A percentile compares a stretch with the other conserved stretches of the same genome.
Evolutionary conservation across 441 rosid genomes (phyloP).

Genomic region (Macaranga tanarius): DNA sequence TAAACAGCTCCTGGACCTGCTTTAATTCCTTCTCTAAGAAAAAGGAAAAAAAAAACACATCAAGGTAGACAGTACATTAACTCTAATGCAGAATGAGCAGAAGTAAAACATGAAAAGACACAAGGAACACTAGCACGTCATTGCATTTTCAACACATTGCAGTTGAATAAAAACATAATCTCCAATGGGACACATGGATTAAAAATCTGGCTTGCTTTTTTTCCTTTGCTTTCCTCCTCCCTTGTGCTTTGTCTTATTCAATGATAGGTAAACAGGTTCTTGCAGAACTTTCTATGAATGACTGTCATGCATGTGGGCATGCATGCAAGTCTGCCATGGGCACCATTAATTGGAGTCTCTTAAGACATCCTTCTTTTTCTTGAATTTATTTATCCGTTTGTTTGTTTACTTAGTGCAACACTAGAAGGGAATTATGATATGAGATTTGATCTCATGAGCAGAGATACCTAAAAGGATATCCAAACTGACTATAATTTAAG

Average conservation of each 20-base stretch:
- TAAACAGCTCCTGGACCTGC: slow-evolving; percentile 78
- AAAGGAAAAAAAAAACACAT: slow-evolving; percentile 10
- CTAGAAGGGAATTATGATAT: neutral
- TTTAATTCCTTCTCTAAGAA: slow-evolving; percentile 69
- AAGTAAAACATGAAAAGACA: neutral
- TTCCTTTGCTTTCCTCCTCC: neutral
- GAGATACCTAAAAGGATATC: neutral
- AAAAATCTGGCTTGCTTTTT: neutral
- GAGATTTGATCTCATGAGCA: neutral
- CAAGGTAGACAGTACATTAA: neutral
- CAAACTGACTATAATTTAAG: neutral
- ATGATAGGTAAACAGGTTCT: neutral
- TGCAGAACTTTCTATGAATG: neutral
- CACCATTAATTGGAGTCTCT: neutral
- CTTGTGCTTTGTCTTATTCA: neutral
- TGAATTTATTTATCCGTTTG: neutral
- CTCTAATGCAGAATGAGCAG: neutral
- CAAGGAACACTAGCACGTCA: neutral
- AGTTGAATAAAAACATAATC: neutral
- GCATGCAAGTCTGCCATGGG: neutral
- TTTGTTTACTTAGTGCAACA: neutral
- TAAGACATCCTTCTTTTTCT: neutral
- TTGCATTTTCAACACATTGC: neutral
- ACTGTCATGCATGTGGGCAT: neutral
- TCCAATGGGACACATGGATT: neutral